phyloP scores from a whole-genome alignment of 2,329 filamentous ascomycete genomes.

The Colletotrichum graminicola region DNA sequence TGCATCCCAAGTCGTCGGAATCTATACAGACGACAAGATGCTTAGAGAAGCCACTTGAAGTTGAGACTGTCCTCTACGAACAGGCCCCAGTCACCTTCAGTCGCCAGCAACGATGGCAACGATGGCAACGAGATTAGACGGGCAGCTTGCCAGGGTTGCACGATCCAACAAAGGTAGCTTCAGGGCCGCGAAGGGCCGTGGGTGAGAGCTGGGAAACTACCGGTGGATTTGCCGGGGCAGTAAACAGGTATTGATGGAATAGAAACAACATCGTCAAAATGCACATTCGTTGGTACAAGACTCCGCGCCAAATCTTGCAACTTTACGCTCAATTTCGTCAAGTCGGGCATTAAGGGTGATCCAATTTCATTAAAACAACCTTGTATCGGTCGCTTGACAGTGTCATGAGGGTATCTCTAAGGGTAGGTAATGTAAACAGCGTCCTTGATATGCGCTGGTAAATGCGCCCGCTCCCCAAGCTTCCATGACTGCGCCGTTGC shows the following conservation, averaged over 20 bases:
- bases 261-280: not conserved
- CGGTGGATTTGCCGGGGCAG: not conserved
- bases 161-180: not conserved
- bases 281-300: not conserved
- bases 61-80: not conserved
- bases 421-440: conserved; percentile 7
- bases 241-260: not conserved
- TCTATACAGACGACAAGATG: too few relatives aligned
- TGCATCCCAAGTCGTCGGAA: not conserved
- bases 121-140: too few relatives aligned
- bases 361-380: not conserved
- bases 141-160: not conserved
- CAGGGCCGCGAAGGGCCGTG: too few relatives aligned
- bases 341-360: not conserved
- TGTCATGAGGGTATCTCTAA: conserved; percentile 30
- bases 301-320: not conserved
- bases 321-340: not conserved
- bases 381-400: not conserved
- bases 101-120: not conserved
- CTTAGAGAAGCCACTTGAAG: not conserved
- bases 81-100: not conserved
- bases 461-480: not conserved
- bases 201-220: not conserved
- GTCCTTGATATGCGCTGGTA: not conserved
- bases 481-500: not conserved